These are phyloP conservation scores for Ganoderma lingzhi DNA, from an alignment of 1,284 basidiomycete species.

Conservation along the genomic window DNA sequence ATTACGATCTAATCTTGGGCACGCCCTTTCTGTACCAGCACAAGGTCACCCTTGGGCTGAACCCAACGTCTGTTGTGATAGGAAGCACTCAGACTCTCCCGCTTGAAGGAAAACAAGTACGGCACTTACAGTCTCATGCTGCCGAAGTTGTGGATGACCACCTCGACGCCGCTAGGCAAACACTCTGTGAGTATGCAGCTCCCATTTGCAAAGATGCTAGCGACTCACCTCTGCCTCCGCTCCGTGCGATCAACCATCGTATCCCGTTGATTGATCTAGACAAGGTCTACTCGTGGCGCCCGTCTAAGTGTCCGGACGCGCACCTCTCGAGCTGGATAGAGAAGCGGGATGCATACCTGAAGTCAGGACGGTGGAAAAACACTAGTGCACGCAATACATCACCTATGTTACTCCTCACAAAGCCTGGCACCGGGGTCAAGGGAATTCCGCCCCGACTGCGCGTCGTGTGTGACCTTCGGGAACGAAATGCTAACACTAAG, in stretches of 20 bases:
- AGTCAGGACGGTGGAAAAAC: conserved; percentile 40
- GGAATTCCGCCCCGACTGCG: conserved; percentile 34
- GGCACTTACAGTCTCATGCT: conserved; percentile 19
- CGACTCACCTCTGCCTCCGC: no score
- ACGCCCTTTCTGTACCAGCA: conserved; percentile 39
- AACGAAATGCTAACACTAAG: conserved; percentile 44
- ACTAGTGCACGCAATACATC: conserved; percentile 38
- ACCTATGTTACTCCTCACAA: conserved; percentile 46
- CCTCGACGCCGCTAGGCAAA: conserved; percentile 20
- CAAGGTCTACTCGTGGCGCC: conserved; percentile 40
- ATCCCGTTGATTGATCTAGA: conserved; percentile 46
- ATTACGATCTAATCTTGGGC: conserved; percentile 39
- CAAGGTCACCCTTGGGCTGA: conserved; percentile 31
- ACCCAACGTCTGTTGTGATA: conserved; percentile 30
- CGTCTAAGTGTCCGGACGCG: conserved; percentile 41
- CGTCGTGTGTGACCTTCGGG: conserved; percentile 43
- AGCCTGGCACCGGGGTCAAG: no score
- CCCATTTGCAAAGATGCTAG: no score
- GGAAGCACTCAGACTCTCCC: conserved; percentile 20
- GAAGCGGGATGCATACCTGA: conserved; percentile 40
- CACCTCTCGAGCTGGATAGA: conserved; percentile 36
- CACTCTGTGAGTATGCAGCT: conserved; percentile 31
- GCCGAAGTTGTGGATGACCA: conserved; percentile 27
- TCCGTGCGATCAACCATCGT: conserved; percentile 45
- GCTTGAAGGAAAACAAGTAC: conserved; percentile 28